phyloP scores from a whole-genome alignment of 2,329 filamentous ascomycete species.

The Incumbomyces delicatus region DNA sequence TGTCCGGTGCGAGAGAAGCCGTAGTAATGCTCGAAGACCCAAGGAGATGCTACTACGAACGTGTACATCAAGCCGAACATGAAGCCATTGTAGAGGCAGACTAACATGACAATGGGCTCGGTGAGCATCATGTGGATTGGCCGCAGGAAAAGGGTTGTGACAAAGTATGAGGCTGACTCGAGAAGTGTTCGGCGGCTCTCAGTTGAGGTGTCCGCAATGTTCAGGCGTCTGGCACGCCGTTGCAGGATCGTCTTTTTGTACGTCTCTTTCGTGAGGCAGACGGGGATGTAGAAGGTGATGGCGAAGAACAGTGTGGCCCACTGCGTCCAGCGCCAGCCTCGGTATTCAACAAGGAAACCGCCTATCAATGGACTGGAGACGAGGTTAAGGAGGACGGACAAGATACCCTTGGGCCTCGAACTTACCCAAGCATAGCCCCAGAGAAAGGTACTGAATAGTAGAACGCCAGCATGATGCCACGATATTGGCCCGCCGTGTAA shows the following conservation, averaged over 20 bases:
- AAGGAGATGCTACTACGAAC: slow-evolving; percentile 73
- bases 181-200: slow-evolving; percentile 41
- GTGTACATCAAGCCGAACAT: slow-evolving; percentile 73
- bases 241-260: slow-evolving; percentile 23
- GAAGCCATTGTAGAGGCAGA: slow-evolving; percentile 67
- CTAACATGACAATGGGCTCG: slow-evolving; percentile 58
- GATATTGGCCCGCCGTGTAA: slow-evolving; percentile 15
- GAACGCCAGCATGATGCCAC: slow-evolving; percentile 15
- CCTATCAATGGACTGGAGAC: slow-evolving; percentile 27
- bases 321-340: slow-evolving; percentile 31
- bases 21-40: slow-evolving; percentile 51
- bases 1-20: slow-evolving; percentile 12
- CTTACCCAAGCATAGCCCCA: slow-evolving; percentile 17
- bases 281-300: slow-evolving; percentile 23
- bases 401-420: neutral
- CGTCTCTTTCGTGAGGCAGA: slow-evolving; percentile 25
- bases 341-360: slow-evolving; percentile 54
- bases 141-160: slow-evolving; percentile 34
- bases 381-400: slow-evolving; percentile 2
- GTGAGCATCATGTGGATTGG: slow-evolving; percentile 56
- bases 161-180: slow-evolving; percentile 32
- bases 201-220: slow-evolving; percentile 35
- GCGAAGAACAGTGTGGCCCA: slow-evolving; percentile 25
- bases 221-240: slow-evolving; percentile 9
- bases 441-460: slow-evolving; percentile 19